Conservation (phyloP, 1,284 basidiomycete genomes). For the Coriolopsis trogii region DNA sequence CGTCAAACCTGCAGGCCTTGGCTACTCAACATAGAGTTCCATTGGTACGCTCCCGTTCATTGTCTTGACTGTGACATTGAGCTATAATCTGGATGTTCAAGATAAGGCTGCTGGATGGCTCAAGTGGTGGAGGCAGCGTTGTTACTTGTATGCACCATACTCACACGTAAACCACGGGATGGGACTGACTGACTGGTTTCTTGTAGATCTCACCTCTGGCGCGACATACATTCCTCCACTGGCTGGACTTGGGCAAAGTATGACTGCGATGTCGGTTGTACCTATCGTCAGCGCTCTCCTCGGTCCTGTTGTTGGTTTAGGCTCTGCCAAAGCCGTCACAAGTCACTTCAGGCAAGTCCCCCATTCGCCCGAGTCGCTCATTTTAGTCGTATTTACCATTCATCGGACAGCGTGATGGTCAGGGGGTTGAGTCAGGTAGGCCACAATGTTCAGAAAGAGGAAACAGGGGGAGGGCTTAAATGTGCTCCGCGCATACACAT, state of each 20-base stretch:
- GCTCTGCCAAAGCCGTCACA: slow-evolving; percentile 43
- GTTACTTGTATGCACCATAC: slow-evolving; percentile 37
- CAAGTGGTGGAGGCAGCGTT: slow-evolving; percentile 48
- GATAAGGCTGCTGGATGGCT: slow-evolving; percentile 46
- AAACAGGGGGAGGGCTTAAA: too few species aligned
- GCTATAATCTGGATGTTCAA: slow-evolving; percentile 10
- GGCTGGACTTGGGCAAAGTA: slow-evolving; percentile 42
- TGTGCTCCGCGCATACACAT: too few species aligned
- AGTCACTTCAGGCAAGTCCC: slow-evolving; percentile 37
- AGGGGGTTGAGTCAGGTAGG: slow-evolving; percentile 35
- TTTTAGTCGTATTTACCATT: neutral
- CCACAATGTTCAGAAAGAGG: too few species aligned
- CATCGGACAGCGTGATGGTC: slow-evolving; percentile 37
- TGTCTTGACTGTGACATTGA: neutral
- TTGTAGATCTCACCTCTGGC: slow-evolving; percentile 40
- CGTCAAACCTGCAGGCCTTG: slow-evolving; percentile 29
- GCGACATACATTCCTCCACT: slow-evolving; percentile 45
- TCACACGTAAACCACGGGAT: neutral
- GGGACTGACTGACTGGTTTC: neutral
- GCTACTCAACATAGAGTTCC: slow-evolving; percentile 42
- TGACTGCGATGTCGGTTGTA: slow-evolving; percentile 43
- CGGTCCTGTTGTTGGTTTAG: slow-evolving; percentile 46
- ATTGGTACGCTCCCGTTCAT: slow-evolving; percentile 31
- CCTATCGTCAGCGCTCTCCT: slow-evolving; percentile 45
- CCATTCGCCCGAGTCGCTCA: neutral